Evolutionary conservation across 176 grass and related monocot genomes (phyloP), one percentile per base, ranked within the genome.

Genomic region (Poa pratensis): DNA sequence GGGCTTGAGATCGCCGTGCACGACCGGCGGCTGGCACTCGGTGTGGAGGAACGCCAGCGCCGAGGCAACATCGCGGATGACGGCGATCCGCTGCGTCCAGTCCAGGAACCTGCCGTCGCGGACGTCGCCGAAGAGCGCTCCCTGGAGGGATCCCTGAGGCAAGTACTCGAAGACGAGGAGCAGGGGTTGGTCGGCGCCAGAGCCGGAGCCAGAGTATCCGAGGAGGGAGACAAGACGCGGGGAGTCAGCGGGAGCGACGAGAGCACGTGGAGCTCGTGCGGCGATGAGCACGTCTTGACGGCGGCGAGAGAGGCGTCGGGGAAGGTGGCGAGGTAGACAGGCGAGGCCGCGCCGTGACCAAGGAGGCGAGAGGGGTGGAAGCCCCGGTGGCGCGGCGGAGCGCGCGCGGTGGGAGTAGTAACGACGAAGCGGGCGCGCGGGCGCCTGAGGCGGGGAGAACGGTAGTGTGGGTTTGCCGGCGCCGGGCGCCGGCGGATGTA

Each of bases 1-100:
- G 66, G 93, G 96, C 88, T 98, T 98, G 64, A 98, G 88, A 77
- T 98, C 93, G 32, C 93, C 91, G 73, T 98, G 93, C 46, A 98
- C 89, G 50, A 98, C 90, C 18, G 90, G 93, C 4, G 93, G 93
- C 28, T 89, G 81, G 80, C 89, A 94, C 65, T 95, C 80, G 40
- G 62, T 37, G 82, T 95, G 96, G 81, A 98, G 94, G 50, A 96
- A 94, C 1, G 89, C 78, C 5, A 96, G 93, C 19, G 93, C 90
- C 57, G 67, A 79, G 15, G 88, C 93, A 69, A 95, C 90, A 72
- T 95, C 90, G 32, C 83, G 75, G 71, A 95, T 28, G 63, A 95
- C 83, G 20, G 76, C 81, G 72, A 88, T 62, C 26, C 90, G 82
- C 67, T 37, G 75, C 1, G 86, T 27, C 93, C 93, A 96, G 76